Evolutionary conservation across 148 eudicot genomes (phyloP).

Genomic region (Fagopyrum tataricum): DNA sequence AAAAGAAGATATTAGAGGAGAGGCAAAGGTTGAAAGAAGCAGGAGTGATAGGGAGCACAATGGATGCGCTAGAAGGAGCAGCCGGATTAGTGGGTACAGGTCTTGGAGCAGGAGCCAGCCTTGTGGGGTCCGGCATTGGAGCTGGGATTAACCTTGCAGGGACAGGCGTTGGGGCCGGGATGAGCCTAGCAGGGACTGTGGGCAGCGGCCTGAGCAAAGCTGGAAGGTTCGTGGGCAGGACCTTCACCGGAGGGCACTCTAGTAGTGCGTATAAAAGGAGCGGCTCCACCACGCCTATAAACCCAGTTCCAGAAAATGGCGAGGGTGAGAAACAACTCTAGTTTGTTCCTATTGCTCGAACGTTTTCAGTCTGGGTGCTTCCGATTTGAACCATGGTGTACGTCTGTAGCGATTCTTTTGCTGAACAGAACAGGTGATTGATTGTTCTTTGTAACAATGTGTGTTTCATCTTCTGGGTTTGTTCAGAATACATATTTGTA

Average conservation of each 20-base stretch:
- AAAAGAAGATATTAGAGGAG: constrained; percentile 65
- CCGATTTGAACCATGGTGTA: not conserved
- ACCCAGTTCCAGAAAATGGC: constrained; percentile 51
- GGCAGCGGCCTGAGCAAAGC: constrained; percentile 80
- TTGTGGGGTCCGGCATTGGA: constrained; percentile 60
- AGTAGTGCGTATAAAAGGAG: constrained; percentile 37
- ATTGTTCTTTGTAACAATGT: not conserved
- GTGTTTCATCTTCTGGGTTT: constrained; percentile 6
- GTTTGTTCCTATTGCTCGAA: not conserved
- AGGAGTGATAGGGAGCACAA: constrained; percentile 81
- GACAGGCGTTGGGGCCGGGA: constrained; percentile 69
- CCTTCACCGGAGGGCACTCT: constrained; percentile 41
- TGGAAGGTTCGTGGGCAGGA: constrained; percentile 88
- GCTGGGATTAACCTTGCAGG: constrained; percentile 53
- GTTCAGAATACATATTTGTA: not conserved
- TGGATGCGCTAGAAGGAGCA: constrained; percentile 84
- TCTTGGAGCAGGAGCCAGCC: constrained; percentile 59
- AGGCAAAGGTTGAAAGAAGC: constrained; percentile 80
- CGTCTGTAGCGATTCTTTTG: not conserved
- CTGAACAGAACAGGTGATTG: constrained; percentile 8
- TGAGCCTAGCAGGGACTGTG: constrained; percentile 55
- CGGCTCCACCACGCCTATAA: constrained; percentile 55
- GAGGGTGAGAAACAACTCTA: constrained; percentile 5
- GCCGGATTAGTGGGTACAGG: constrained; percentile 69
- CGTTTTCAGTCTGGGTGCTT: not conserved